Base-by-base conservation (phyloP, 2,329 filamentous ascomycete species). In the Cladosporium sp. region DNA sequence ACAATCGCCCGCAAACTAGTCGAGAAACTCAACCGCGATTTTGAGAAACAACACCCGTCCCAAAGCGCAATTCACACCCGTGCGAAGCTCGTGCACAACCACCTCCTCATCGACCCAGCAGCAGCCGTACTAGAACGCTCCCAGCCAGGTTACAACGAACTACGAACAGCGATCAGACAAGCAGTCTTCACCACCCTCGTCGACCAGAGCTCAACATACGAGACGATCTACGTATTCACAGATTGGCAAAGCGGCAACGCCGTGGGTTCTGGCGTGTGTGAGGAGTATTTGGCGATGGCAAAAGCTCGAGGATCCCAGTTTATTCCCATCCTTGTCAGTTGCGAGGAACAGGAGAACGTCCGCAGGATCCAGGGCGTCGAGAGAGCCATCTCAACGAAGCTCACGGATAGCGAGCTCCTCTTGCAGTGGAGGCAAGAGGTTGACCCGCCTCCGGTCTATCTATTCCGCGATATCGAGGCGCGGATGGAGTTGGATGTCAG, bases 391-490 rank as follows among this genome's bases (percentile, higher is more conserved):
- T 55, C 28, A 8, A 31, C 18, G 12, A 55, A 55, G 29, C 16
- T 55, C 18, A 55, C 28, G 16, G 52, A 55, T 21, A 55, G 52
- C 21, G 52, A 55, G 28, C 52, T 55, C 5, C 52, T 55, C 7
- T 18, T 55, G 18, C 52, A 55, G 52, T 55, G 28, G 28, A 55
- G 52, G 29, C 28, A 33, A 55, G 28, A 55, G 52, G 52, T 55
- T 7, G 28, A 55, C 21, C 52, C 52, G 52, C 52, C 52, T 11
- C 28, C 52, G 14, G 52, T 55, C 16, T 33, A 55, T 18, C 18
- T 31, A 8, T 55, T 55, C 3, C 18, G 29, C 11, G 18, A 55
- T 14, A 11, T 21, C 1, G 18, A 14, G 16, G 28, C 28, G 18
- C 26, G 52, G 29, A 10, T 33, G 52, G 31, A 29, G 28, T 18